Conservation (phyloP, 2,329 filamentous ascomycete species). For the Fusarium neocosmosporiellum region DNA sequence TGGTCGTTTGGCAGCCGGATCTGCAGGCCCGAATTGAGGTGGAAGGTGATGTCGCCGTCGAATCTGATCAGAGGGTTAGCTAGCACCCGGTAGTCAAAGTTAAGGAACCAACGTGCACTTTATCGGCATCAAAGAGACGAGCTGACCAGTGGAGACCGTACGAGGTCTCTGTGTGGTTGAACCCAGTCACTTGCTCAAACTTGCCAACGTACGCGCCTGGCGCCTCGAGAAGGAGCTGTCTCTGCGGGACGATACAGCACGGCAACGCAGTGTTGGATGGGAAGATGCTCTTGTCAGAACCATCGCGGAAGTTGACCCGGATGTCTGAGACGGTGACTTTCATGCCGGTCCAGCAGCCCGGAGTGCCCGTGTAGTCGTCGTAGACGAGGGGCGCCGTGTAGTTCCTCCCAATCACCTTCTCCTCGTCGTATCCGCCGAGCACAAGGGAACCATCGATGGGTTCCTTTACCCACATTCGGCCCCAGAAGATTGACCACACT, state of each 20-base stretch:
- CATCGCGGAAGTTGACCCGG: slow-evolving; percentile 43
- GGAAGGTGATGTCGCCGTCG: slow-evolving; percentile 45
- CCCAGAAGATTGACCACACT: slow-evolving; percentile 53
- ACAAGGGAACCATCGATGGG: slow-evolving; percentile 47
- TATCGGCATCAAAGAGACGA: slow-evolving; percentile 13
- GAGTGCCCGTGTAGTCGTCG: slow-evolving; percentile 19
- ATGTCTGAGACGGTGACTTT: slow-evolving; percentile 38
- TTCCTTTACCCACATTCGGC: slow-evolving; percentile 44
- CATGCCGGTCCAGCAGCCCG: slow-evolving; percentile 39
- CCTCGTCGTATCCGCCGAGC: slow-evolving; percentile 48
- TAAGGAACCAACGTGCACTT: slow-evolving; percentile 6
- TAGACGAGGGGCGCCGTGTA: slow-evolving; percentile 41
- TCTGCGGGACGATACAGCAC: slow-evolving; percentile 47
- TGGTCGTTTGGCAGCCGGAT: background rate
- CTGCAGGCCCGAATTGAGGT: slow-evolving; percentile 42
- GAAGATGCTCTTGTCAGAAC: slow-evolving; percentile 42
- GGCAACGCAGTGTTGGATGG: slow-evolving; percentile 36
- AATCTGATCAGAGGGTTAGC: slow-evolving; percentile 28
- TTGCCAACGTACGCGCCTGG: slow-evolving; percentile 28
- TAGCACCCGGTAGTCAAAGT: accelerated
- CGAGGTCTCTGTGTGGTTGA: slow-evolving; percentile 10
- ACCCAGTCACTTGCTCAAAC: slow-evolving; percentile 34
- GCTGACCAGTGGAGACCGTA: slow-evolving; percentile 35
- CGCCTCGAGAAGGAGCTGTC: slow-evolving; percentile 45
- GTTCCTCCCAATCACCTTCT: slow-evolving; percentile 45